Base-by-base conservation (phyloP, 2,329 filamentous ascomycete species). In the Trichoderma breve region DNA sequence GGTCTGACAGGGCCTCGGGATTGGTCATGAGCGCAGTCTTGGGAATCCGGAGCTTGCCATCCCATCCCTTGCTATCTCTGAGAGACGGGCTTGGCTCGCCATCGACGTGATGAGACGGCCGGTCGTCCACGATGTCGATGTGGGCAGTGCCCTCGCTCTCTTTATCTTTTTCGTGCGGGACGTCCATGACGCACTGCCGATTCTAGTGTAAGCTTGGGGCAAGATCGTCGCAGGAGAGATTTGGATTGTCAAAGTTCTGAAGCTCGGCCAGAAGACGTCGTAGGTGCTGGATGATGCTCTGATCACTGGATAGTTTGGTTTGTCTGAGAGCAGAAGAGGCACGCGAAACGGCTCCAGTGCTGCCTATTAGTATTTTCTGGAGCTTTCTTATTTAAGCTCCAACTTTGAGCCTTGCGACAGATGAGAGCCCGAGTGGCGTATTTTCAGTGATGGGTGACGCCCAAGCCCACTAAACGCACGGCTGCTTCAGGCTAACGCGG, bases 1-100 rank as follows among this genome's bases (percentile, higher is more conserved):
- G 90, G 77, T 98, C 94, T 57, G 92, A 92, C 66, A 97, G 82
- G 11, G 92, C 93, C 78, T 96, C 93, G 3, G 93, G 92, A 78
- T 97, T 97, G 28, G 88, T 85, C 61, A 97, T 84, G 36, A 89
- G 84, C 8, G 81, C 79, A 11, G 81, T 78, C 78, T 88, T 91
- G 73, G 92, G 90, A 65, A 97, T 83, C 51, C 93, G 87, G 72
- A 95, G 86, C 83, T 95, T 95, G 74, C 93, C 93, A 80, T 95
- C 93, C 93, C 93, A 95, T 73, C 93, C 93, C 77, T 88, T 90
- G 82, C 87, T 90, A 76, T 89, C 88, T 74, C 83, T 85, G 64
- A 89, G 80, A 14, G 82, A 83, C 5, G 85, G 84, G 74, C 85
- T 87, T 18, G 81, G 75, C 71, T 85, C 82, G 68, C 78, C 82